Evolutionary conservation across 73 alveolate genomes (phyloP), one percentile per base, ranked within the genome.

Genomic region (Paramecium biaurelia): DNA sequence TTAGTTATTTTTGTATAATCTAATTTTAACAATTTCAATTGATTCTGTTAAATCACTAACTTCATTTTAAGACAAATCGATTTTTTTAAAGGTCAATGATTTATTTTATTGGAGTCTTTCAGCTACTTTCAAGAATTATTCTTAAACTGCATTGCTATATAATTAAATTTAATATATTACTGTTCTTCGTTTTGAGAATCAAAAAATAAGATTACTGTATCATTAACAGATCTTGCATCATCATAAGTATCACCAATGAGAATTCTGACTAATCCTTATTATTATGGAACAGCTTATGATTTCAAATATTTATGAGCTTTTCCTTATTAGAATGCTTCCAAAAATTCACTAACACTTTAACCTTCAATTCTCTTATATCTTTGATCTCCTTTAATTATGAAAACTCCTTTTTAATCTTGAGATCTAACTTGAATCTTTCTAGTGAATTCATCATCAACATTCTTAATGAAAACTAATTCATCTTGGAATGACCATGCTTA

Each of bases 121-220:
- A n/a, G 70, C 70, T 4, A 79, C 56, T 24, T 34, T 79, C 42
- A 26, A 24, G 24, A 43, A 79, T 23, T 79, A 15, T 42, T 79
- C 45, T 24, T 30, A 14, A 0, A 79, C 90, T 21, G 70, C 70
- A 43, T 3, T 20, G n/a, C 90, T 79, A 79, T 0, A 37, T 38
- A 10, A 43, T 42, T 30, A 41, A 37, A 41, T 43, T 20, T 23
- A 41, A 79, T 79, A 79, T 7, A 37, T 72, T 79, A 79, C 90
- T 79, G 90, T 47, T 79, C 90, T 79, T 41, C 41, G 30, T 79
- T 79, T 23, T 41, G 21, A 21, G 90, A 79, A 20, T 79, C 90
- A 24, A 3, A 79, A 21, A 43, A 79, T 30, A 79, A 47, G 72
- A 79, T 42, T 8, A 79, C 47, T 79, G 74, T 14, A 30, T 41